These are phyloP conservation scores for Boletus calvinii DNA, from an alignment of 1,284 basidiomycete genomes.

Conservation along the genomic window DNA sequence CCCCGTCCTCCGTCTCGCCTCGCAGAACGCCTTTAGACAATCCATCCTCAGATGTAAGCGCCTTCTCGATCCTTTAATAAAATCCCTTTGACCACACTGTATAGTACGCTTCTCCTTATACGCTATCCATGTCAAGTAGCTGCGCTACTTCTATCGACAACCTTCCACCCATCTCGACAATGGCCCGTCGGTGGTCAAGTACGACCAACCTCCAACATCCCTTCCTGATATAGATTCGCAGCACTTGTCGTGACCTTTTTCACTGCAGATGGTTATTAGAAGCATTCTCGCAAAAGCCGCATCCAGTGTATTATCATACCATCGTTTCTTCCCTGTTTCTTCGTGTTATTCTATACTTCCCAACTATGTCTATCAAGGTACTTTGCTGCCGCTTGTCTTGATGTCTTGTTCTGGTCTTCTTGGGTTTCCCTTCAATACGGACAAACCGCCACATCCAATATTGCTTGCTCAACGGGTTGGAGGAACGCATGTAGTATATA, in stretches of 20 bases:
- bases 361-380: constrained; percentile 4
- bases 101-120: constrained; percentile 29
- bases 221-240: constrained; percentile 35
- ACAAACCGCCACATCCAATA: constrained; percentile 25
- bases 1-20: constrained; percentile 26
- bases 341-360: constrained; percentile 17
- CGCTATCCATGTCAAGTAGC: constrained; percentile 27
- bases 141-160: constrained; percentile 34
- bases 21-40: constrained; percentile 29
- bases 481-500: constrained; percentile 35
- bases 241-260: not conserved
- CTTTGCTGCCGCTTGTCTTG: constrained; percentile 20
- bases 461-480: constrained; percentile 24
- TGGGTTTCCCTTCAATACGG: constrained; percentile 24
- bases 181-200: constrained; percentile 34
- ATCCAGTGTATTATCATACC: constrained; percentile 21
- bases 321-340: not conserved
- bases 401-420: constrained; percentile 30
- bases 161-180: constrained; percentile 35
- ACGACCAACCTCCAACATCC: constrained; percentile 32
- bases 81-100: constrained; percentile 6
- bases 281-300: constrained; percentile 10
- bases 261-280: constrained; percentile 7
- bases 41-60: constrained; percentile 29
- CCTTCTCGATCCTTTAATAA: not conserved